Evolutionary conservation across 129 eudicot genomes (phyloP).

Genomic region (Flaveria sonorensis): DNA sequence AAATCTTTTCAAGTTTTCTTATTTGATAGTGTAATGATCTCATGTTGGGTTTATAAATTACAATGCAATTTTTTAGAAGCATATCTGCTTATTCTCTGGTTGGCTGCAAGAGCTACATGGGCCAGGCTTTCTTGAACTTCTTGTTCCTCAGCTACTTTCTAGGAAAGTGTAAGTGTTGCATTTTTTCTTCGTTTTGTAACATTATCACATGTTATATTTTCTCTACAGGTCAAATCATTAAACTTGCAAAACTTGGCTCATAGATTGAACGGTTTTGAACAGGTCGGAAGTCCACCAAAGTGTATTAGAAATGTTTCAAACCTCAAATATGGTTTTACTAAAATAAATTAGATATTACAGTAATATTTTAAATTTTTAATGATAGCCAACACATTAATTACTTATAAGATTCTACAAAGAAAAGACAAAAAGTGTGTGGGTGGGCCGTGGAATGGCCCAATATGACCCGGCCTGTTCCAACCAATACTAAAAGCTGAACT

Average conservation of each 20-base stretch:
- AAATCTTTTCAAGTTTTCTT: conserved; percentile 4
- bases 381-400: not conserved
- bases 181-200: not conserved
- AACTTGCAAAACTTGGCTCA: not conserved
- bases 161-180: conserved; percentile 72
- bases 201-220: not conserved
- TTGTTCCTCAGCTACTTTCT: conserved; percentile 80
- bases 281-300: not conserved
- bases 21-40: conserved; percentile 5
- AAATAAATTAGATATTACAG: not conserved
- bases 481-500: too few species aligned
- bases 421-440: not conserved
- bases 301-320: not conserved
- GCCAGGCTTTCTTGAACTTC: conserved; percentile 82
- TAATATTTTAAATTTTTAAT: not conserved
- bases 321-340: not conserved
- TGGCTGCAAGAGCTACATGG: conserved; percentile 88
- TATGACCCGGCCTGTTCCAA: not conserved
- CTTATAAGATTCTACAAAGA: not conserved
- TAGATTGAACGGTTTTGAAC: not conserved
- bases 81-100: conserved; percentile 87
- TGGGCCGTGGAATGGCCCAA: not conserved
- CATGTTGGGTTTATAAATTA: conserved; percentile 17
- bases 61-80: conserved; percentile 50
- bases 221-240: not conserved